Conservation (phyloP, 345 rosid species). For the Raphanus sativus region DNA sequence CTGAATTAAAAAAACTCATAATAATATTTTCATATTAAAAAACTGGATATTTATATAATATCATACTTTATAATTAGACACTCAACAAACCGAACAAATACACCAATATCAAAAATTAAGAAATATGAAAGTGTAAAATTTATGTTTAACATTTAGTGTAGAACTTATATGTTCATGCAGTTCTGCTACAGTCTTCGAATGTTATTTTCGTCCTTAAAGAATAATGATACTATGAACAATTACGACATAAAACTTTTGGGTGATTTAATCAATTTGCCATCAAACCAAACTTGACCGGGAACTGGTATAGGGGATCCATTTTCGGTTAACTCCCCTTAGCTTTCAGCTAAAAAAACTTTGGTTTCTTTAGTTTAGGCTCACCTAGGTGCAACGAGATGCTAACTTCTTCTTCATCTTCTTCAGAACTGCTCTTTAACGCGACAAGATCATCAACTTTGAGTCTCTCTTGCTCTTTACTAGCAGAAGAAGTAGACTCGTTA, state of each 20-base stretch:
- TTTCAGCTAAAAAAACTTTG: conserved; percentile 28
- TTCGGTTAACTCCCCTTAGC: conserved; percentile 2
- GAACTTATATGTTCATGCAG: conserved; percentile 7
- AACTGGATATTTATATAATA: no score
- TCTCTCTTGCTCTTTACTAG: conserved; percentile 29
- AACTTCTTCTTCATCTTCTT: conserved; percentile 43
- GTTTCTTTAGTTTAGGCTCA: conserved; percentile 47
- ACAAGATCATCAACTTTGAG: conserved; percentile 50
- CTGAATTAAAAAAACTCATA: no score
- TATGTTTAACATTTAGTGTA: no score
- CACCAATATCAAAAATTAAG: no score
- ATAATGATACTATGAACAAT: conserved; percentile 34
- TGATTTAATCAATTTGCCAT: conserved; percentile 3
- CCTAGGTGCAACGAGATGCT: conserved; percentile 72
- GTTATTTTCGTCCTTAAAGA: conserved; percentile 13
- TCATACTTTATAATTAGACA: no score
- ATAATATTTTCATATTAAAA: no score
- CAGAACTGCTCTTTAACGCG: conserved; percentile 48
- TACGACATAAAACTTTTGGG: background rate
- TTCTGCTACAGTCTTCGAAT: conserved; percentile 11
- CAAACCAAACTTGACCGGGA: conserved; percentile 27
- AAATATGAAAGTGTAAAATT: no score
- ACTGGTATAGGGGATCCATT: background rate
- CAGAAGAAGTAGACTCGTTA: conserved; percentile 41
- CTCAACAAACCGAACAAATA: no score